Conservation (phyloP, 148 eudicot genomes). For the Oxyria digyna region DNA sequence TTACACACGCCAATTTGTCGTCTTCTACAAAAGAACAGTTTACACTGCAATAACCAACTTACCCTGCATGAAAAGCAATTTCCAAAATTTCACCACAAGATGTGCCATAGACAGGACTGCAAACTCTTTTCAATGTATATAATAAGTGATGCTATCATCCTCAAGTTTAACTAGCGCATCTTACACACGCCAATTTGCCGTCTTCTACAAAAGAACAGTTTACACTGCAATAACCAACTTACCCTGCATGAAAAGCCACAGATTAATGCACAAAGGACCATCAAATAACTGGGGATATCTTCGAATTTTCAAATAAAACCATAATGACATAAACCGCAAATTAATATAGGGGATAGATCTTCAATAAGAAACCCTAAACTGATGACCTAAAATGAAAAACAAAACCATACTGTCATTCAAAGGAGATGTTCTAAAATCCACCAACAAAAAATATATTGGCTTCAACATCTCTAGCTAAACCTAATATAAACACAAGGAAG, state of each 20-base stretch:
- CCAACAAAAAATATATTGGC: background rate
- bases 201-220: background rate
- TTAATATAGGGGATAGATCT: no score
- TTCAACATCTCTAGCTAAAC: background rate
- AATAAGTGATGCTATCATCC: background rate
- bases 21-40: no score
- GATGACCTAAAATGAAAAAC: conserved; percentile 1
- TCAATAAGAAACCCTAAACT: conserved; percentile 4
- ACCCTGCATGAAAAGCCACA: background rate
- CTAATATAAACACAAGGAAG: background rate
- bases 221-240: conserved; percentile 2
- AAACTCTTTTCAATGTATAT: no score
- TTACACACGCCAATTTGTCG: no score
- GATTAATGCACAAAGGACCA: background rate
- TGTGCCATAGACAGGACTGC: no score
- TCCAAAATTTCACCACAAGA: no score
- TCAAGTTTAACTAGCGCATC: background rate
- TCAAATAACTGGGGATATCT: background rate
- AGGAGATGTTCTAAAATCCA: background rate
- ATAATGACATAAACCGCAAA: background rate
- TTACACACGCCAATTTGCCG: background rate
- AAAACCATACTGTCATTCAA: background rate
- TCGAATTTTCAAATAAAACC: background rate
- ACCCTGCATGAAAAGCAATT: no score
- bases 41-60: no score